Base-by-base conservation (phyloP, 1,139 yeast genomes). In the Hemisphaericaspora xylanilytica region DNA sequence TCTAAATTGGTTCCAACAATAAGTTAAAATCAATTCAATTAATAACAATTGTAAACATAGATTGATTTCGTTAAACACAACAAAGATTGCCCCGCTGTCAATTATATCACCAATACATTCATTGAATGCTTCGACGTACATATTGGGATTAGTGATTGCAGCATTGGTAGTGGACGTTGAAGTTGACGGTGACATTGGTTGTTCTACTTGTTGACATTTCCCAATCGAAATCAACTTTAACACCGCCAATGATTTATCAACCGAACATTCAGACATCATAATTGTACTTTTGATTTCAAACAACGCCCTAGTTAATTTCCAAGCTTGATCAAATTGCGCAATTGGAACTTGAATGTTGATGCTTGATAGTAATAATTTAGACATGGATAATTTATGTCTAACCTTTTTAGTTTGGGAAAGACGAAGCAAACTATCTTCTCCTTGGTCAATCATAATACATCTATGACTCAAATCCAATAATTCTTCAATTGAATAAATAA, bases 1-100 rank as follows among this genome's bases (percentile, higher is more conserved):
- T 28, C 46, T 54, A 67, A 72, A 70, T 36, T 70, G 72, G 8
- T 58, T 53, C 57, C 70, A 65, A 42, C 70, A 65, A 43, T 67
- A 71, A 26, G 50, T 53, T 25, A 68, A 49, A 9, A 68, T 37
- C 47, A 64, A 53, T 38, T 69, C 75, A 16, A 66, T 42, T 5
- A 55, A 28, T 5, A 61, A 40, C 5, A 51, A 39, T 36, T 54
- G 60, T 7, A 51, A 37, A 6, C 38, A 38, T 1, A 42, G 29
- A 6, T 42, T 37, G 3, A 49, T 35, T 3, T 47, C 41, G 11
- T 50, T 52, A 15, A 61, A 37, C 2, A 62, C 29, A 7, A 55
- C 49, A 33, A 56, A 48, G 1, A 67, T 21, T 1, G 52, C 42
- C 0, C 65, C 66, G 2, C 60, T 51, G 33, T 67, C 70, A 16